Evolutionary conservation across 2,329 filamentous ascomycete genomes (phyloP).

Genomic region (Fusarium paranaense): DNA sequence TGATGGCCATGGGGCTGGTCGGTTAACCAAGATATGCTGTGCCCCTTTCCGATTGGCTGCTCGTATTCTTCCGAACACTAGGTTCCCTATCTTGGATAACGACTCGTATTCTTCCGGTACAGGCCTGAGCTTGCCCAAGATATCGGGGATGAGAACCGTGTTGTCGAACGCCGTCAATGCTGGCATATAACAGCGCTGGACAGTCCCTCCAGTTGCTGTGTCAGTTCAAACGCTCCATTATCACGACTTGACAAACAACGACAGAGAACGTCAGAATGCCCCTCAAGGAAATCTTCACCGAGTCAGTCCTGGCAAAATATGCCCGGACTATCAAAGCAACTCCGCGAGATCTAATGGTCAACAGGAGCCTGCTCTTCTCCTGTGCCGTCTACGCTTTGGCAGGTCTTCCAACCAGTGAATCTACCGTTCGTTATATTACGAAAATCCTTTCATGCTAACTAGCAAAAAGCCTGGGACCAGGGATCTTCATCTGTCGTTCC

Average conservation of each 20-base stretch:
- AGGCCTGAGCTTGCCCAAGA: no score
- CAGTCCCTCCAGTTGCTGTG: no score
- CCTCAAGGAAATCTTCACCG: background rate
- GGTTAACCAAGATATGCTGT: no score
- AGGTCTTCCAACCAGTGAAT: background rate
- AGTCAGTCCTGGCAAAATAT: background rate
- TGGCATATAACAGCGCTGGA: background rate
- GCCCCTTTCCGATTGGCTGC: background rate
- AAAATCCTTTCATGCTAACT: background rate
- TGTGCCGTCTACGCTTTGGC: background rate
- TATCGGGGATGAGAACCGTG: no score
- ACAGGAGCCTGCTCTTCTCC: background rate
- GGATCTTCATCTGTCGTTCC: conserved; percentile 29
- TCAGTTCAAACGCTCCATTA: no score
- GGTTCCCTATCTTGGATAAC: no score
- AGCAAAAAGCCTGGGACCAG: conserved; percentile 24
- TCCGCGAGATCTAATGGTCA: background rate
- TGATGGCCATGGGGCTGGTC: no score
- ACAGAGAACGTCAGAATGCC: no score
- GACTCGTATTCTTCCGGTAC: background rate
- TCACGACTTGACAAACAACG: no score
- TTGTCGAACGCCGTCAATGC: no score
- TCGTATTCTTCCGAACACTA: background rate
- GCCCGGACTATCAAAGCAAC: background rate
- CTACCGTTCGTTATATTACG: no score